Percentiles rank a stretch among this genome's conserved stretches.
phyloP scores from a whole-genome alignment of 108 stramenopile genomes.

The Pseudonitzschia multiseries region DNA sequence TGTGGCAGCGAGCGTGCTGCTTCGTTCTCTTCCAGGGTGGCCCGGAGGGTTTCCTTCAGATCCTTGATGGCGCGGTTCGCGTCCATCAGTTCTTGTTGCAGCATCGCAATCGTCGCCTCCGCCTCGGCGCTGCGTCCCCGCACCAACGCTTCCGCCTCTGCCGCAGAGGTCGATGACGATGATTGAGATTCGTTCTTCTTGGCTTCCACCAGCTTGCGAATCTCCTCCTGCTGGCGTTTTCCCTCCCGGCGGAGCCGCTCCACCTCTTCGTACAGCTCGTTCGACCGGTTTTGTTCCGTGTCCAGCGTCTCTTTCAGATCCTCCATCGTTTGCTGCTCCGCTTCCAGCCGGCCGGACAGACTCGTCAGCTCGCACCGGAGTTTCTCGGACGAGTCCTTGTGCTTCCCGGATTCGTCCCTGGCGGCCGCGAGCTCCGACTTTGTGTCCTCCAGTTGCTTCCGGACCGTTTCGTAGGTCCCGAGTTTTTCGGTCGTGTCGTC shows the following conservation, averaged over 20 bases:
- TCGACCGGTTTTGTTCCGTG: slow-evolving; percentile 18
- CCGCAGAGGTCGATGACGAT: not conserved
- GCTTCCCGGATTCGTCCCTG: slow-evolving; percentile 2
- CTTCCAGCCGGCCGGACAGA: slow-evolving; percentile 27
- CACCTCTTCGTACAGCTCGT: slow-evolving; percentile 43
- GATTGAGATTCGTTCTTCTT: slow-evolving; percentile 8
- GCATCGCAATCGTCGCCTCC: slow-evolving; percentile 76
- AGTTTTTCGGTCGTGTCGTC: slow-evolving; percentile 44
- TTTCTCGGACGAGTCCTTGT: slow-evolving; percentile 25
- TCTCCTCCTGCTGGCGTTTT: slow-evolving; percentile 33
- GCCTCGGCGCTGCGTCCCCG: slow-evolving; percentile 39
- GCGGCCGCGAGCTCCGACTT: slow-evolving; percentile 38
- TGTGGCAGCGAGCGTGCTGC: slow-evolving; percentile 8
- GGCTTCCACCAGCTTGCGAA: slow-evolving; percentile 11
- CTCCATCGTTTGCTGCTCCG: slow-evolving; percentile 28
- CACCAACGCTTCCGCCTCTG: not conserved
- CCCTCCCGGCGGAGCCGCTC: slow-evolving; percentile 39
- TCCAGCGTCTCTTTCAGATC: slow-evolving; percentile 19
- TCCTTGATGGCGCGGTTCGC: slow-evolving; percentile 79
- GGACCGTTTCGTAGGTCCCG: slow-evolving; percentile 33
- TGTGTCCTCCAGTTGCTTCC: slow-evolving; percentile 34
- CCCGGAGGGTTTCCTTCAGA: slow-evolving; percentile 74
- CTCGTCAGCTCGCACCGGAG: slow-evolving; percentile 34
- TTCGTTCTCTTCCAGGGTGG: slow-evolving; percentile 44
- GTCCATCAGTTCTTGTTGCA: slow-evolving; percentile 75